Evolutionary conservation across 257 asterid genomes (phyloP), one percentile per base, ranked within the genome.

Genomic region (Solanum appendiculatum): DNA sequence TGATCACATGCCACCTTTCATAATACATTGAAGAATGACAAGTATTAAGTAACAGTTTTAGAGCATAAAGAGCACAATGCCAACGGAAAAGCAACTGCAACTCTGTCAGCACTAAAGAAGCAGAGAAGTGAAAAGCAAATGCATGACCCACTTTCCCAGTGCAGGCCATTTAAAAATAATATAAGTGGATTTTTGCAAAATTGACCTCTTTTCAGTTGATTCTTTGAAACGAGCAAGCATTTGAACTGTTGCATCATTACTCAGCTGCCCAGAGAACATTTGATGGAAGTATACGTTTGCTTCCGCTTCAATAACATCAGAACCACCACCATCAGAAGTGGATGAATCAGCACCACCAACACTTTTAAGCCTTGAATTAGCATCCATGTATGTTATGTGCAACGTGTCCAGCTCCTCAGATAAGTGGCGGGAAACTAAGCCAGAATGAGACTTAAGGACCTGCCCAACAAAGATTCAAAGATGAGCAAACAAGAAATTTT

Each of bases 161-260:
- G 63, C 83, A 78, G 37, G 25, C 25, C 15, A 78, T 29, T 29
- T 44, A 18, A 80, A 80, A 48, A 87, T 81, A 74, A 5, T 64
- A 74, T 37, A 37, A 20, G 72, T 18, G 84, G 42, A 51, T 60
- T n/a, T 12, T 25, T 21, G 48, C 68, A 70, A 25, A 64, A 77
- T 4, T 31, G 82, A 94, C 99, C 99, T 94, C 91, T 90, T 91
- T 77, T 93, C 98, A 13, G 93, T 85, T 86, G 99, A 94, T 91
- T 95, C 99, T 91, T 94, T 96, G 91, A 93, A 94, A 54, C 92
- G 93, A 69, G 98, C 89, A 66, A 97, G 99, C 98, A 95, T 93
- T 87, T 93, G 96, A 91, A 97, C 93, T 90, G 93, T 92, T 69
- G 91, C 92, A 51, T 96, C 99, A 88, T 93, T 85, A 73, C 93